A percentile compares a stretch with the other conserved stretches of the same genome.
phyloP scores from a whole-genome alignment of 331 rosid species.

The Rhamnella rubrinervis region DNA sequence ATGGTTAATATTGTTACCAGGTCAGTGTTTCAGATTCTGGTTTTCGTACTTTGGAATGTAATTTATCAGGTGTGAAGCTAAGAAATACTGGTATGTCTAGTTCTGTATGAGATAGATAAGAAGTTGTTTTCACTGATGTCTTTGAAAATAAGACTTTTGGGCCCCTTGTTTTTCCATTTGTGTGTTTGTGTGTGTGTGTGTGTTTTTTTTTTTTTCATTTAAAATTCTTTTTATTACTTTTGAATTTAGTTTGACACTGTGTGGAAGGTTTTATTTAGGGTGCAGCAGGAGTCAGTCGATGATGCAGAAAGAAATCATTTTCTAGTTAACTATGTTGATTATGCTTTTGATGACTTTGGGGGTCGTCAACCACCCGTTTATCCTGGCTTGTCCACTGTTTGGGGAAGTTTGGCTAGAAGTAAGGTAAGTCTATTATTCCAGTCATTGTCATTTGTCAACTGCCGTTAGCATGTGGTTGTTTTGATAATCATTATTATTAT shows the following conservation, averaged over 20 bases:
- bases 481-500: neutral
- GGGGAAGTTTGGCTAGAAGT: slow-evolving; percentile 99
- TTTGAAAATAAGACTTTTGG: neutral
- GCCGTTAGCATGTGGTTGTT: neutral
- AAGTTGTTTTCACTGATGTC: neutral
- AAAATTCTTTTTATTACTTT: slow-evolving; percentile 18
- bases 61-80: slow-evolving; percentile 1
- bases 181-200: neutral
- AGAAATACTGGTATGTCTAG: neutral
- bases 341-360: slow-evolving; percentile 97
- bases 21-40: slow-evolving; percentile 41
- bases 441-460: slow-evolving; percentile 8
- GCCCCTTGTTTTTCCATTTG: neutral
- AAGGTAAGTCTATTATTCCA: slow-evolving; percentile 50
- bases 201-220: neutral
- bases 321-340: slow-evolving; percentile 92
- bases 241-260: slow-evolving; percentile 18
- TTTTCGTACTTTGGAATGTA: slow-evolving; percentile 6
- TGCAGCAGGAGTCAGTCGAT: slow-evolving; percentile 97
- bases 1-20: slow-evolving; percentile 98
- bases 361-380: slow-evolving; percentile 98
- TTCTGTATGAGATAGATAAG: neutral
- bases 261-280: slow-evolving; percentile 54
- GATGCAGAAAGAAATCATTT: slow-evolving; percentile 97
- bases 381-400: slow-evolving; percentile 96